These are phyloP conservation scores for Rhizoclosmatium globosum DNA, from an alignment of 192 early-diverging fungal genomes.

Conservation along the genomic window DNA sequence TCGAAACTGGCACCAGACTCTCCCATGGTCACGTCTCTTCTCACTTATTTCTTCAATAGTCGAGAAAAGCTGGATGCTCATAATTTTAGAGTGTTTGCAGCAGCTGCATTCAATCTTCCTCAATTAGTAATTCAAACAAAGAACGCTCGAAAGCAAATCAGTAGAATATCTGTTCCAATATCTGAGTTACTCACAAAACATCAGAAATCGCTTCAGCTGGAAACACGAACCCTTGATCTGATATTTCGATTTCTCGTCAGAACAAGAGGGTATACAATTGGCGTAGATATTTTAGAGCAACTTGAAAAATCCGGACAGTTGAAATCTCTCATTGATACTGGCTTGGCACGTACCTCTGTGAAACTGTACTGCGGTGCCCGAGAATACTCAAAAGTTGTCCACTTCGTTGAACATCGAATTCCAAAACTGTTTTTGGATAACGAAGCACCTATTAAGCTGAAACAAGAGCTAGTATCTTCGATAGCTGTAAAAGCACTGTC, in stretches of 20 bases:
- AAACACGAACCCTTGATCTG: neutral
- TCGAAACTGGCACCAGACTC: neutral
- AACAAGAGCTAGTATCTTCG: no score
- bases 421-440: no score
- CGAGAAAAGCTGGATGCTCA: neutral
- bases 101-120: neutral
- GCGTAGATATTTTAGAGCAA: no score
- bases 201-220: neutral
- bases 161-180: neutral
- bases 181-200: neutral
- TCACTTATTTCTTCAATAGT: neutral
- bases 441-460: no score
- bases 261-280: no score
- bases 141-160: neutral
- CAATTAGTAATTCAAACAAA: neutral
- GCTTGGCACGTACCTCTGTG: no score
- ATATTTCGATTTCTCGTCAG: neutral
- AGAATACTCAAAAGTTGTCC: no score
- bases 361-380: no score
- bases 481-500: no score
- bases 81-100: neutral
- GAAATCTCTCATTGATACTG: no score
- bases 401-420: no score
- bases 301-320: no score
- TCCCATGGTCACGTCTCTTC: neutral